A percentile compares a stretch with the other conserved stretches of the same genome.
Conservation (phyloP, 352 stramenopile species). For the Pythium brassicae region DNA sequence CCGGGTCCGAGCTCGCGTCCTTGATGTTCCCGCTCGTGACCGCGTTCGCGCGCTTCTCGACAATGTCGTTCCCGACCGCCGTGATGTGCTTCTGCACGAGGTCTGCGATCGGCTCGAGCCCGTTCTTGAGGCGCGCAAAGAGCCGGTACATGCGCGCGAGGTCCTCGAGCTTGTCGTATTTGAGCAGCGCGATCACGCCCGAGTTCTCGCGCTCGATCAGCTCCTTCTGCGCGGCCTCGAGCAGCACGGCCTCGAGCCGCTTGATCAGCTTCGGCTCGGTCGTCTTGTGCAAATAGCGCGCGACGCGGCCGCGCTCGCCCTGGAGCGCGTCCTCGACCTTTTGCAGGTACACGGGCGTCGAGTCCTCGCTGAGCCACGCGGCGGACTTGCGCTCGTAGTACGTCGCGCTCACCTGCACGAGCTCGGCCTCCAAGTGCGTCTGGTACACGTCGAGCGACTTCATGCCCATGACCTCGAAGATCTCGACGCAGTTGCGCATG, state of each 20-base stretch:
- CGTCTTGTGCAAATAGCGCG: slow-evolving; percentile 95
- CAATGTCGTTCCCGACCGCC: slow-evolving; percentile 82
- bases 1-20: slow-evolving; percentile 89
- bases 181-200: slow-evolving; percentile 92
- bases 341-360: slow-evolving; percentile 97
- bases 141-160: slow-evolving; percentile 98
- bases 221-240: slow-evolving; percentile 93
- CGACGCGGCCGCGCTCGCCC: slow-evolving; percentile 84
- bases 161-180: slow-evolving; percentile 97
- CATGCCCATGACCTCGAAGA: slow-evolving; percentile 99
- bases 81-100: slow-evolving; percentile 97
- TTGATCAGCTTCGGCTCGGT: slow-evolving; percentile 96
- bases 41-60: slow-evolving; percentile 77
- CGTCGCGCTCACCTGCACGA: slow-evolving; percentile 89
- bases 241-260: slow-evolving; percentile 91
- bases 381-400: slow-evolving; percentile 98
- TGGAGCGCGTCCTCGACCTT: slow-evolving; percentile 89
- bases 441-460: slow-evolving; percentile 96
- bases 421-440: slow-evolving; percentile 91
- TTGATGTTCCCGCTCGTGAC: slow-evolving; percentile 92
- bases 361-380: slow-evolving; percentile 97
- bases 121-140: slow-evolving; percentile 95
- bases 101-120: slow-evolving; percentile 95
- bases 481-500: slow-evolving; percentile 95
- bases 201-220: slow-evolving; percentile 98